Evolutionary conservation across 2,329 filamentous ascomycete genomes (phyloP).

Genomic region (Alternaria hordeiaustralica): DNA sequence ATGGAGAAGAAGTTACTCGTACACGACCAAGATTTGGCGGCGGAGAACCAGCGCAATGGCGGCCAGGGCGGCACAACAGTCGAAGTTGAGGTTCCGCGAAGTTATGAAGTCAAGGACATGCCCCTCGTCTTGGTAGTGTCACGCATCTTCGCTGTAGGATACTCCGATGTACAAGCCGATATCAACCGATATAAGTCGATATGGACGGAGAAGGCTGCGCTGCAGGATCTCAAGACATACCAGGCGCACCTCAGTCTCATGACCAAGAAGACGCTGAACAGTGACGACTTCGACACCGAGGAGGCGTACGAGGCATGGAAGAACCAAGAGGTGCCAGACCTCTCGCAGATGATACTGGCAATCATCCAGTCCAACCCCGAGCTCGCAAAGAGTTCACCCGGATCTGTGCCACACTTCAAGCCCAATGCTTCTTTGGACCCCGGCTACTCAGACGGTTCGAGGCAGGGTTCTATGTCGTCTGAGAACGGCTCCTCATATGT

Average conservation of each 20-base stretch:
- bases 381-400: conserved; percentile 76
- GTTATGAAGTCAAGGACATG: conserved; percentile 97
- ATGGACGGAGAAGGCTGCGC: conserved; percentile 91
- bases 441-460: conserved; percentile 55
- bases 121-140: conserved; percentile 86
- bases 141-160: conserved; percentile 80
- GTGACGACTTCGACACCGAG: conserved; percentile 87
- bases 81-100: conserved; percentile 82
- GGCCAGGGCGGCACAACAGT: conserved; percentile 69
- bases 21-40: conserved; percentile 87
- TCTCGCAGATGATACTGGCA: conserved; percentile 92
- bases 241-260: conserved; percentile 86
- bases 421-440: conserved; percentile 50
- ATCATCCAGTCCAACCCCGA: conserved; percentile 87
- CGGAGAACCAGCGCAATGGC: conserved; percentile 63
- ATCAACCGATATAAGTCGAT: conserved; percentile 79
- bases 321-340: conserved; percentile 81
- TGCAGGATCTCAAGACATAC: conserved; percentile 92
- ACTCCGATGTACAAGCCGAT: conserved; percentile 82
- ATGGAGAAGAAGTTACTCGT: conserved; percentile 93
- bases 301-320: conserved; percentile 91
- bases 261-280: conserved; percentile 75
- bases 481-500: conserved; percentile 58
- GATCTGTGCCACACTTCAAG: conserved; percentile 64
- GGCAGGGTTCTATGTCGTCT: conserved; percentile 54